These are phyloP conservation scores for Cutaneotrichosporon daszewskae DNA, from an alignment of 1,284 basidiomycete species.

Conservation along the genomic window DNA sequence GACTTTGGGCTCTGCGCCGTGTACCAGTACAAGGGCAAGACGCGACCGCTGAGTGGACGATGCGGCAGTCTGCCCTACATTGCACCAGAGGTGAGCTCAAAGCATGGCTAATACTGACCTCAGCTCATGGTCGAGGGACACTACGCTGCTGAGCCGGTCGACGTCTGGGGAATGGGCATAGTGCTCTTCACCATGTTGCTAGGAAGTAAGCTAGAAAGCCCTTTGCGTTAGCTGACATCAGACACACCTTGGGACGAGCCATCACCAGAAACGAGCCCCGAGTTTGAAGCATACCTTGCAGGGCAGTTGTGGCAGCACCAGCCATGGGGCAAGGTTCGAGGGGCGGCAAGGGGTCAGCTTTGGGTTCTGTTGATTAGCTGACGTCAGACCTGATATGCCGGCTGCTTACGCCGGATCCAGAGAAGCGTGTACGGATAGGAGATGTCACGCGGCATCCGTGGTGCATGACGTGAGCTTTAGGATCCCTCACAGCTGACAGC, in stretches of 20 bases:
- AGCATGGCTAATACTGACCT: no score
- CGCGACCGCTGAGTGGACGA: constrained; percentile 68
- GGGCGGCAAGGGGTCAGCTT: constrained; percentile 58
- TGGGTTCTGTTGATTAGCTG: background rate
- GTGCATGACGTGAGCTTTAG: constrained; percentile 59
- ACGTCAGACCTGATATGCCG: constrained; percentile 62
- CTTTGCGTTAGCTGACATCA: constrained; percentile 39
- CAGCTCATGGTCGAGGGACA: constrained; percentile 46
- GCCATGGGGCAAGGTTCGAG: constrained; percentile 73
- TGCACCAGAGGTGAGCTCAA: constrained; percentile 79
- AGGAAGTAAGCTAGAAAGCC: constrained; percentile 63
- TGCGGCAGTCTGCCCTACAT: constrained; percentile 95
- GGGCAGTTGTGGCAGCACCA: constrained; percentile 69
- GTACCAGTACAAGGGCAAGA: constrained; percentile 81
- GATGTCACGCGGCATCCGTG: constrained; percentile 71
- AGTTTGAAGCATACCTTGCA: constrained; percentile 68
- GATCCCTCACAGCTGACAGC: background rate
- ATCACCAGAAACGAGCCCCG: constrained; percentile 61
- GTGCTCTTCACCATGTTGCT: constrained; percentile 87
- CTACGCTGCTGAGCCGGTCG: constrained; percentile 87
- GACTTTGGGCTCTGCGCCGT: constrained; percentile 94
- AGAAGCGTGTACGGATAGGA: constrained; percentile 61
- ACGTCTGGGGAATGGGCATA: constrained; percentile 95
- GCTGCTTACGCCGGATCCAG: constrained; percentile 69
- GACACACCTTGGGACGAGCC: constrained; percentile 99